Percentiles rank a stretch among this genome's conserved stretches.
Conservation (phyloP, 306 rosid species). For the Hippophae gyantsensis region DNA sequence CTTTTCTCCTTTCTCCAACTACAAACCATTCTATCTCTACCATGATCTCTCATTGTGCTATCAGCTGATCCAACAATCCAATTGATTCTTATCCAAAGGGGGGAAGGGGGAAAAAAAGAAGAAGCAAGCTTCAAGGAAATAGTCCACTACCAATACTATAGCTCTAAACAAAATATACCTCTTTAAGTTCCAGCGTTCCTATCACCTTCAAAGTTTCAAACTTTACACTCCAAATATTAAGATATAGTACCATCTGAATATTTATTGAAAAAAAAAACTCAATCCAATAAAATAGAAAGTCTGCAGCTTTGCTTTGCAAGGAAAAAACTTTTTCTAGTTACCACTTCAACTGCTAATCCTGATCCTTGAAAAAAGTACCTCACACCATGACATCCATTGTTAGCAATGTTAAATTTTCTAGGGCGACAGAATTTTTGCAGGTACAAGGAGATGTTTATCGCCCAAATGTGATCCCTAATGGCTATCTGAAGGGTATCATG, state of each 20-base stretch:
- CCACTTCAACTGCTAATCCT: not conserved
- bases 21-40: constrained; percentile 9
- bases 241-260: not conserved
- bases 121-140: constrained; percentile 4
- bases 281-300: constrained; percentile 14
- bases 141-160: constrained; percentile 7
- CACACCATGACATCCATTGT: not conserved
- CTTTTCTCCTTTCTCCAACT: constrained; percentile 7
- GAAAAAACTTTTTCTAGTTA: constrained; percentile 18
- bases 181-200: constrained; percentile 7
- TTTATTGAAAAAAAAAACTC: constrained; percentile 5
- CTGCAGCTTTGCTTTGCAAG: constrained; percentile 22
- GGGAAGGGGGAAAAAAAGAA: not conserved
- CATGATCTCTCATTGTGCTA: constrained; percentile 13
- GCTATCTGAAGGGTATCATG: too few species aligned
- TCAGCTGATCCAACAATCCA: constrained; percentile 5
- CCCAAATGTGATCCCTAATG: too few species aligned
- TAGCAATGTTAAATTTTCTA: not conserved
- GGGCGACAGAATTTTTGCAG: too few species aligned
- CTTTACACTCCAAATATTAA: not conserved
- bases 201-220: constrained; percentile 2
- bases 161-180: constrained; percentile 11
- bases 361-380: not conserved
- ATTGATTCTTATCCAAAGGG: not conserved
- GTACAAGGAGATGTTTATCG: too few species aligned